Conservation (phyloP, 1,139 yeast genomes). For the Yamadazyma pseudoaaseri region DNA sequence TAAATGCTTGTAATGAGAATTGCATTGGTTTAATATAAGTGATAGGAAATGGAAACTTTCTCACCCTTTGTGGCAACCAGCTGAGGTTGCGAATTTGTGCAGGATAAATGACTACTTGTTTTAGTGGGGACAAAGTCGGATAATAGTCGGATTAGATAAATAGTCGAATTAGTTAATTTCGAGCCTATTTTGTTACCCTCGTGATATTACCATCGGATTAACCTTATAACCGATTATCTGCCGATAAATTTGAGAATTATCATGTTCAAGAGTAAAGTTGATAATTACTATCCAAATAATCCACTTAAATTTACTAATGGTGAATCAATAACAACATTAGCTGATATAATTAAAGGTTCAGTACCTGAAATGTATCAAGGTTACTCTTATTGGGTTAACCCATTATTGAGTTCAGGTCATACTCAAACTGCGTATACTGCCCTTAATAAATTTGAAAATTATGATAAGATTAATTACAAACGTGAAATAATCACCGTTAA, state of each 20-base stretch:
- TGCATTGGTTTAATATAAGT: conserved; percentile 10
- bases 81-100: conserved; percentile 3
- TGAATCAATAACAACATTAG: conserved; percentile 18
- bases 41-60: neutral
- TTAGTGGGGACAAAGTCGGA: neutral
- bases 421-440: conserved; percentile 50
- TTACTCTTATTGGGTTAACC: conserved; percentile 35
- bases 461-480: conserved; percentile 38
- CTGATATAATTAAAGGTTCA: conserved; percentile 20
- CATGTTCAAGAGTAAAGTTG: conserved; percentile 18
- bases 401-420: conserved; percentile 42
- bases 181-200: neutral
- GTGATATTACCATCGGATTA: too few relatives aligned
- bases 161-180: neutral
- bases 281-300: conserved; percentile 22
- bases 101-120: conserved; percentile 5
- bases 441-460: conserved; percentile 33
- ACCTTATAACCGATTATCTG: too few relatives aligned
- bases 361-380: conserved; percentile 36
- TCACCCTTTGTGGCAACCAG: conserved; percentile 9
- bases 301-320: conserved; percentile 26
- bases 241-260: too few relatives aligned
- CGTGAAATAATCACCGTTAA: conserved; percentile 36
- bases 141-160: neutral
- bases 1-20: conserved; percentile 13